Conservation (phyloP, 345 rosid species). For the Bruguiera gymnorhiza region DNA sequence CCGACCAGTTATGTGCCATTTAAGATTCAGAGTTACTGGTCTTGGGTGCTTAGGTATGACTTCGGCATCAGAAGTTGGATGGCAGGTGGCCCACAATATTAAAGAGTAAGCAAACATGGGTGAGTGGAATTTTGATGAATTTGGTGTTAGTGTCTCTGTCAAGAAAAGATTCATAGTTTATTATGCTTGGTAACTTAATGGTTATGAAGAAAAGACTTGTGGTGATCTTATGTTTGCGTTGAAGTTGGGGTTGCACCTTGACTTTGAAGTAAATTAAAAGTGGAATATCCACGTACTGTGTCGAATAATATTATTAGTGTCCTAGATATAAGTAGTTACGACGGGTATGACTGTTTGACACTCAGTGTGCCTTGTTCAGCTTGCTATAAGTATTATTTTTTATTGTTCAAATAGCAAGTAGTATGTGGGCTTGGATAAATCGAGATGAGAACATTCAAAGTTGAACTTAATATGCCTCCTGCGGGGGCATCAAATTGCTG, state of each 20-base stretch:
- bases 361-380: too few species aligned
- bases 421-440: too few species aligned
- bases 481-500: too few species aligned
- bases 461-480: too few species aligned
- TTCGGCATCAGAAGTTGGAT: slow-evolving; percentile 18
- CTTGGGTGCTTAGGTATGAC: slow-evolving; percentile 9
- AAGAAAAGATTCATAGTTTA: too few species aligned
- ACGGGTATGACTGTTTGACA: too few species aligned
- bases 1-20: slow-evolving; percentile 19
- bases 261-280: slow-evolving; percentile 13
- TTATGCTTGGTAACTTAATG: too few species aligned
- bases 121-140: slow-evolving; percentile 21
- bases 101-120: background rate
- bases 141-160: slow-evolving; percentile 1
- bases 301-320: background rate
- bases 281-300: background rate
- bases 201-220: background rate
- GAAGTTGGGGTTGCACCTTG: slow-evolving; percentile 11
- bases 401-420: too few species aligned
- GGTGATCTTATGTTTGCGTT: slow-evolving; percentile 1
- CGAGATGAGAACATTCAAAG: too few species aligned
- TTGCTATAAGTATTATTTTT: too few species aligned
- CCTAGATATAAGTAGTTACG: too few species aligned
- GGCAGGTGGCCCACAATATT: slow-evolving; percentile 10
- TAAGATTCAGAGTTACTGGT: slow-evolving; percentile 13